Base-by-base conservation (phyloP, 495 filamentous ascomycete species). In the Venustampulla echinocandica region DNA sequence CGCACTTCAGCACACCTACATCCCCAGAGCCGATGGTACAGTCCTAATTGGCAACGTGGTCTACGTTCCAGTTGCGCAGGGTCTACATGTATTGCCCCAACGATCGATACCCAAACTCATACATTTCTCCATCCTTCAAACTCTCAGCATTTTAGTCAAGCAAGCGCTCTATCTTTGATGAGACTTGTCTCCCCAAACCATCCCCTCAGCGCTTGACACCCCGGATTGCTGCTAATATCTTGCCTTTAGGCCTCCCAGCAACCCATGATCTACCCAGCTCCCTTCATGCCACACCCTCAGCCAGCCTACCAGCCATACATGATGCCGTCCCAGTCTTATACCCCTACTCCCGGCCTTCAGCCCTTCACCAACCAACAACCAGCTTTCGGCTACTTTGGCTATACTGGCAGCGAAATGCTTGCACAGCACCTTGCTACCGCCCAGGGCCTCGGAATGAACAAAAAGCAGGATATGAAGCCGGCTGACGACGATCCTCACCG, bases 381-480 rank as follows among this genome's bases (percentile, higher is more conserved):
- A 15, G 27, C 47, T 1, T 34, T 35, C 9, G 51, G 47, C 23
- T 42, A 37, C 14, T 5, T 36, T 14, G 55, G 55, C 14, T 25
- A 45, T 15, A 58, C 55, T 1, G 47, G 51, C 30, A 10, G 1
- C 17, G 55, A 58, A 27, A 40, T 54, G 9, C 35, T 54, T 6
- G 13, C 7, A 6, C 40, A 49, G 18, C 44, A 58, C 13, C 25
- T 58, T 10, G 52, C 52, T 3, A 73, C 64, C 0, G 57, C 58
- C 27, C 50, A 53, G 32, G 65, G 70, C 49, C 38, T 62, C 3
- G 52, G 62, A 5, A 58, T 65, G 5, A 58, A 69, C 40, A 64
- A 70, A 50, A 64, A 69, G 10, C 71, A 75, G 60, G 70, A 72
- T 30, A 71, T 75, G 44, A 68, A 67, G 38, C 74, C 74, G 0